Conservation (phyloP, 352 stramenopile species). For the Pythium brachiatum region DNA sequence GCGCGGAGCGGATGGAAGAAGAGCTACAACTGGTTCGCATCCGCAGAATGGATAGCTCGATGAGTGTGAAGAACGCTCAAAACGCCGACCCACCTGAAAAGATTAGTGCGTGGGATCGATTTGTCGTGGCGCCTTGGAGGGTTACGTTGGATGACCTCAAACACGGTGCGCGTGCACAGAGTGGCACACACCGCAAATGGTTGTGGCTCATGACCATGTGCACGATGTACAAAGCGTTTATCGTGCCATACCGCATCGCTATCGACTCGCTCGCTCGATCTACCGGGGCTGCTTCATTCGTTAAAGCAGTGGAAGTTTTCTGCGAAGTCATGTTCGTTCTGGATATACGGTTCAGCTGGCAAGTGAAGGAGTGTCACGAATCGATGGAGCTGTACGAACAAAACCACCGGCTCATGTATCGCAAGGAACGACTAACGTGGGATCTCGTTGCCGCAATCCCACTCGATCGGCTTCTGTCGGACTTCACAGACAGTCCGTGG, state of each 20-base stretch:
- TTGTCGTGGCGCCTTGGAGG: not conserved
- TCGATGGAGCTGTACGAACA: constrained; percentile 62
- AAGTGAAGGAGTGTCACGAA: constrained; percentile 28
- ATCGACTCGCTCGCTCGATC: constrained; percentile 35
- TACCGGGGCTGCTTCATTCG: constrained; percentile 8
- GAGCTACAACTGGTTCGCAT: constrained; percentile 31
- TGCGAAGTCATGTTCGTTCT: constrained; percentile 44
- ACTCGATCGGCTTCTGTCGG: constrained; percentile 38
- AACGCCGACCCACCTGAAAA: not conserved
- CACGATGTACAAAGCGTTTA: constrained; percentile 39
- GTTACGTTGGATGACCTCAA: constrained; percentile 16
- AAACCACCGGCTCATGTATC: constrained; percentile 32
- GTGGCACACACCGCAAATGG: constrained; percentile 42
- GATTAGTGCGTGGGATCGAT: not conserved
- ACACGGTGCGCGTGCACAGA: constrained; percentile 40
- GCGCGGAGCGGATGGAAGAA: constrained; percentile 31
- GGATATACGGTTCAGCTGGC: constrained; percentile 54
- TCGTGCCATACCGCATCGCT: constrained; percentile 50
- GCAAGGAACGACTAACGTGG: constrained; percentile 40
- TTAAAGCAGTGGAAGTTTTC: constrained; percentile 25
- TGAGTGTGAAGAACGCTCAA: not conserved
- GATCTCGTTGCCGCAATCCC: constrained; percentile 39
- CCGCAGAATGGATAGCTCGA: constrained; percentile 14
- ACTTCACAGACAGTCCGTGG: constrained; percentile 31
- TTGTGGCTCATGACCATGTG: constrained; percentile 30